phyloP scores from a whole-genome alignment of 2,329 filamentous ascomycete species.

The Lachnellula willkommii region DNA sequence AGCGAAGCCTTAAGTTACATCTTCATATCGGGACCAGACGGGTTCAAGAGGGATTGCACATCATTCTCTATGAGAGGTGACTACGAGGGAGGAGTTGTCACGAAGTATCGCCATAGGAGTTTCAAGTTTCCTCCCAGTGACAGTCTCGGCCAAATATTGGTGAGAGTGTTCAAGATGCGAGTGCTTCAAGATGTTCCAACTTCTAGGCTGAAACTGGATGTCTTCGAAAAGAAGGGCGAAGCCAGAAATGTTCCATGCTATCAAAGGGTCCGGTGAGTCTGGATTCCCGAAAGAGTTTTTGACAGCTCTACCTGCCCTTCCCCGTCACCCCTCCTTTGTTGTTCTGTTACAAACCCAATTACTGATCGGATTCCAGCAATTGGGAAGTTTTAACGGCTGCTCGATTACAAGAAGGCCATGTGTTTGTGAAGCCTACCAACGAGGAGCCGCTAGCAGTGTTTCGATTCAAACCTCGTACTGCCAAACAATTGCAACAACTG shows the following conservation, averaged over 20 bases:
- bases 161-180: not conserved
- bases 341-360: too few relatives aligned
- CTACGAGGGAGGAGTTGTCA: not conserved
- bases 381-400: too few relatives aligned
- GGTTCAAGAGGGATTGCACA: not conserved
- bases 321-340: too few relatives aligned
- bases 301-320: too few relatives aligned
- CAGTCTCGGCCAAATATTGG: not conserved
- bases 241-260: not conserved
- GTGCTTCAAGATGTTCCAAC: not conserved
- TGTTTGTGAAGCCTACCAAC: not conserved
- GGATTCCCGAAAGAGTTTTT: not conserved
- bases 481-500: not conserved
- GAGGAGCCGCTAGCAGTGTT: conserved; percentile 3
- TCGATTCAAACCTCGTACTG: conserved; percentile 8
- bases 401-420: not conserved
- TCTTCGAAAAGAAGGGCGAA: not conserved
- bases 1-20: not conserved
- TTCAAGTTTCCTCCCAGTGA: not conserved
- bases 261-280: not conserved
- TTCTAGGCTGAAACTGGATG: not conserved
- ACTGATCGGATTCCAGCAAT: too few relatives aligned
- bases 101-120: not conserved
- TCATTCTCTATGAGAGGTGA: not conserved
- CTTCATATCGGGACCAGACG: not conserved